Base-by-base conservation (phyloP, 257 asterid genomes). In the Mentha longifolia region DNA sequence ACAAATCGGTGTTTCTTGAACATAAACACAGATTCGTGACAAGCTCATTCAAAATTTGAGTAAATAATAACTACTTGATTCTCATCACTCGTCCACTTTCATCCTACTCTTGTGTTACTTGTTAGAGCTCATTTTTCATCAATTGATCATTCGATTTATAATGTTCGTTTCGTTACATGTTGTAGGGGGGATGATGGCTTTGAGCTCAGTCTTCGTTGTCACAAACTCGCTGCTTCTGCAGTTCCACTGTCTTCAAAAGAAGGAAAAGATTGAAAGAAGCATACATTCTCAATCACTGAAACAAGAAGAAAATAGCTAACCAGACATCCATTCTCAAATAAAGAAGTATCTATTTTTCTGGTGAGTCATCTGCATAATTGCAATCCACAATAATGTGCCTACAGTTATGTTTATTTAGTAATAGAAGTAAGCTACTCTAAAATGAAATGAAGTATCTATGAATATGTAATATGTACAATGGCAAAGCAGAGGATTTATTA, bases 161-260 rank as follows among this genome's bases (percentile, higher is more conserved):
- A 19, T 60, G 17, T 57, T 28, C 6, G 17, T 39, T 33, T 39
- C 17, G 16, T 25, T 19, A 14, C n/a, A 15, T 72, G 55, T 74
- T 63, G 17, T 87, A 91, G 98, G 97, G 47, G 97, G 98, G 9
- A 81, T 94, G 85, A 94, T 91, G 97, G 98, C 98, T 22, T 55
- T 94, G 79, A 94, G 98, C 88, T 94, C 97, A 4, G 90, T 89
- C 52, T 78, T 94, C 56, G 98, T 93, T 1, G 97, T 94, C 68
- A 82, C 87, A 67, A 94, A 94, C 81, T 89, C 98, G 25, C 78
- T 93, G 73, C 94, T 91, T 65, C 90, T 93, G 76, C 98, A 84
- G 81, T 82, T 89, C 74, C 97, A 89, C 28, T 84, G 86, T 16
- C 72, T 82, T 71, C 79, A 63, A 56, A 71, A 74, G 76, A 78